These are phyloP conservation scores for Aspergillus heteromorphus DNA, from an alignment of 495 filamentous ascomycete species.

Conservation along the genomic window DNA sequence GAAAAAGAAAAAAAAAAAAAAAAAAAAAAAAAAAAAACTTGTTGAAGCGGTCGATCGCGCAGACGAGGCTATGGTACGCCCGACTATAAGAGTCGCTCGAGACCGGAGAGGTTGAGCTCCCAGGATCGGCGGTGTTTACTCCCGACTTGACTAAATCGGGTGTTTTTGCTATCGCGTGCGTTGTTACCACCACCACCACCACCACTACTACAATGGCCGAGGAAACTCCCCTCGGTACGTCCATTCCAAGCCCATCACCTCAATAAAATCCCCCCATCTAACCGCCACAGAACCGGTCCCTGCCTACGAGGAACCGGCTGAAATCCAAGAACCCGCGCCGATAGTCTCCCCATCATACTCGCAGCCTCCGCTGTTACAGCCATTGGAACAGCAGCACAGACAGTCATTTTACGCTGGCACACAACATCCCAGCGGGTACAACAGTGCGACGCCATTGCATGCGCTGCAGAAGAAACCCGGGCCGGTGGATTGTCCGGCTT, in stretches of 20 bases:
- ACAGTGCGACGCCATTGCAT: constrained; percentile 25
- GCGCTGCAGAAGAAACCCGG: constrained; percentile 29
- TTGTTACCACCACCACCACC: too few relatives aligned
- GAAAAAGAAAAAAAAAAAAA: too few relatives aligned
- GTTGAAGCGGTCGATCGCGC: neutral
- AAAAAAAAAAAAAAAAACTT: too few relatives aligned
- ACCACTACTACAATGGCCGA: neutral
- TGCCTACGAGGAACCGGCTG: constrained; percentile 2
- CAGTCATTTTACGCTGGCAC: neutral
- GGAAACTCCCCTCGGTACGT: neutral
- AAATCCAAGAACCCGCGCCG: neutral
- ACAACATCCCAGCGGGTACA: constrained; percentile 26
- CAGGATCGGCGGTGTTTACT: neutral
- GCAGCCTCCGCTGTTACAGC: neutral
- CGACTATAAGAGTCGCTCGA: neutral
- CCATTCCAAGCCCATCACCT: neutral
- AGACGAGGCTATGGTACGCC: neutral
- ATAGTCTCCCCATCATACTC: neutral
- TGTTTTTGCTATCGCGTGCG: too few relatives aligned
- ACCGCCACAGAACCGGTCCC: constrained; percentile 7
- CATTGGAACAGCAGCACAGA: neutral
- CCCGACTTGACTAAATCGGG: neutral
- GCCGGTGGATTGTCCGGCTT: constrained; percentile 48
- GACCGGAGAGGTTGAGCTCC: neutral
- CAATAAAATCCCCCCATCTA: neutral